These are phyloP conservation scores for Cordyceps pruinosa DNA, from an alignment of 2,329 filamentous ascomycete genomes.

Conservation along the genomic window DNA sequence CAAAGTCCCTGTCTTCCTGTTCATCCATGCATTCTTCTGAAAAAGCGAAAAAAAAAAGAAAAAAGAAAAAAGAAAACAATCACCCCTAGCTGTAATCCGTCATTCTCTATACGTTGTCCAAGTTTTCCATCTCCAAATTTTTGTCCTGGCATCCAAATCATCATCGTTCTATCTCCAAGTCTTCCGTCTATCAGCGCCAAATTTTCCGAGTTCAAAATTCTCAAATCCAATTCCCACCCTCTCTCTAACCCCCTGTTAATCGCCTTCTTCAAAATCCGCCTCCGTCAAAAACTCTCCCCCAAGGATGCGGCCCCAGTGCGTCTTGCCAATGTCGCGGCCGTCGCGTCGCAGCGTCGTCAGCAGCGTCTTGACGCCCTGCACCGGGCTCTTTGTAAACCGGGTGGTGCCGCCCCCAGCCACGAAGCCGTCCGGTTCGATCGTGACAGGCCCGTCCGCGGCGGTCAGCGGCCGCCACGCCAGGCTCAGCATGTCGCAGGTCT, in stretches of 20 bases:
- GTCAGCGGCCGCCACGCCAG: conserved; percentile 28
- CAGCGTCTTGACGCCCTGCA: conserved; percentile 31
- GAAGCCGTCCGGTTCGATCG: conserved; percentile 26
- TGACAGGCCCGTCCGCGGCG: conserved; percentile 17
- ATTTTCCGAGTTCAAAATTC: too few relatives aligned
- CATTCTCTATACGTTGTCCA: too few relatives aligned
- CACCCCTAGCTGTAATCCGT: too few relatives aligned
- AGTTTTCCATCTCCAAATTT: too few relatives aligned
- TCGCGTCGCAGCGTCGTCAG: conserved; percentile 31
- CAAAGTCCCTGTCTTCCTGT: too few relatives aligned
- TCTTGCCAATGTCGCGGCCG: conserved; percentile 32
- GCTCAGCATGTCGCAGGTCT: conserved; percentile 45
- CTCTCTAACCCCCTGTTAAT: neutral
- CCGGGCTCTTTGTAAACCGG: conserved; percentile 26
- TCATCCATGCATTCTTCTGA: too few relatives aligned
- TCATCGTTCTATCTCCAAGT: too few relatives aligned
- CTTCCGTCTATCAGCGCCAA: too few relatives aligned
- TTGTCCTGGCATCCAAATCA: too few relatives aligned
- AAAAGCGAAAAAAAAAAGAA: too few relatives aligned
- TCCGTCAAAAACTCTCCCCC: conserved; percentile 23
- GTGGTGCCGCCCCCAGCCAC: conserved; percentile 15
- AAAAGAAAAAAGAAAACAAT: too few relatives aligned
- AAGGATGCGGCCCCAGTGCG: conserved; percentile 34
- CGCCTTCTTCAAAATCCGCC: conserved; percentile 17
- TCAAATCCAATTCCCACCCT: too few relatives aligned